These are phyloP conservation scores for Hymenoscyphus fraxineus DNA, from an alignment of 2,329 filamentous ascomycete genomes.

Conservation along the genomic window DNA sequence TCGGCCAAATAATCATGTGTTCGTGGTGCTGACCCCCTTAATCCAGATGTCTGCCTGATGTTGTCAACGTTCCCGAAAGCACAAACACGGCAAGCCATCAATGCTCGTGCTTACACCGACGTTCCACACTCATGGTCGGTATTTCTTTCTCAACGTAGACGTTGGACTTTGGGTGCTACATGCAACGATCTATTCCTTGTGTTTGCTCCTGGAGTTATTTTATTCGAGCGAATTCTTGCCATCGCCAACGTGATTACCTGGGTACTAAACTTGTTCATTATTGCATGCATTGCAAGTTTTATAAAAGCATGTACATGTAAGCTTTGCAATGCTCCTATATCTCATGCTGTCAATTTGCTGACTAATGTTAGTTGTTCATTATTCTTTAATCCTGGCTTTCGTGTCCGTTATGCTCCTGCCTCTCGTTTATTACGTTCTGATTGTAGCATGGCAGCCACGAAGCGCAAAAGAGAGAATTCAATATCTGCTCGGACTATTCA, in stretches of 20 bases:
- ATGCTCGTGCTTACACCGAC: slow-evolving; percentile 45
- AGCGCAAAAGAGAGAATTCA: slow-evolving; percentile 28
- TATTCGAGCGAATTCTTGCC: slow-evolving; percentile 44
- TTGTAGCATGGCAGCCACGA: slow-evolving; percentile 32
- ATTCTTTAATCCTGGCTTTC: slow-evolving; percentile 28
- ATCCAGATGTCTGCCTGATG: slow-evolving; percentile 35
- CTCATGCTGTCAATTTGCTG: not conserved
- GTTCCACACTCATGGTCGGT: slow-evolving; percentile 45
- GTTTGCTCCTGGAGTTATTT: slow-evolving; percentile 41
- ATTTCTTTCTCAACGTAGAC: slow-evolving; percentile 47
- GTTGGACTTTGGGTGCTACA: slow-evolving; percentile 47
- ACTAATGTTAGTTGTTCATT: not conserved
- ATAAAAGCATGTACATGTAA: slow-evolving; percentile 16
- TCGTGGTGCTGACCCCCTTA: slow-evolving; percentile 17
- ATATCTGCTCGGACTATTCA: slow-evolving; percentile 31
- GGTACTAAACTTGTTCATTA: slow-evolving; percentile 28
- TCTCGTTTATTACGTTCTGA: slow-evolving; percentile 30
- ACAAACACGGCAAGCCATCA: slow-evolving; percentile 45
- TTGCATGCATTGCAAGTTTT: slow-evolving; percentile 26
- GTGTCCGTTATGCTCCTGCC: slow-evolving; percentile 33
- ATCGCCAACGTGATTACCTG: slow-evolving; percentile 45
- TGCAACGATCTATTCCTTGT: slow-evolving; percentile 49
- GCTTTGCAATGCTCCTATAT: not conserved
- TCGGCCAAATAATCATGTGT: slow-evolving; percentile 34
- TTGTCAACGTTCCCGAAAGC: slow-evolving; percentile 44